These are phyloP conservation scores for Phallus indusiatus DNA, from an alignment of 768 basidiomycete genomes.

Conservation along the genomic window DNA sequence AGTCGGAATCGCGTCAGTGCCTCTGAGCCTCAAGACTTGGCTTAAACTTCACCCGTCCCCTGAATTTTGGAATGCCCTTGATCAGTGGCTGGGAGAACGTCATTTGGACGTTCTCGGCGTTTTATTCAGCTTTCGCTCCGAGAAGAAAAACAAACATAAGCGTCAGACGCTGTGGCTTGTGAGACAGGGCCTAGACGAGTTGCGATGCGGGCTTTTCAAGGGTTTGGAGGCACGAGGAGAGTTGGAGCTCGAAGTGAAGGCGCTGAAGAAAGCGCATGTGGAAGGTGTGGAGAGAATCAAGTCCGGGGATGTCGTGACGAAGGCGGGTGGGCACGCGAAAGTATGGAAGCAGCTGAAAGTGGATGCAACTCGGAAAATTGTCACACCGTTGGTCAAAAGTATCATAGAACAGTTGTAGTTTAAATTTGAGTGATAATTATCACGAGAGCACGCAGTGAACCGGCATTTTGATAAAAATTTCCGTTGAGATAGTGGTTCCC, in stretches of 20 bases:
- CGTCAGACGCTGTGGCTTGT: slow-evolving; percentile 65
- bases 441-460: not conserved
- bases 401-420: slow-evolving; percentile 38
- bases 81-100: slow-evolving; percentile 58
- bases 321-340: slow-evolving; percentile 27
- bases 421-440: no score
- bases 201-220: slow-evolving; percentile 42
- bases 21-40: slow-evolving; percentile 55
- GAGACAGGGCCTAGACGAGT: slow-evolving; percentile 21
- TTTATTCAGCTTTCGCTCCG: slow-evolving; percentile 59
- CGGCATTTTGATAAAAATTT: not conserved
- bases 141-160: slow-evolving; percentile 45
- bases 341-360: slow-evolving; percentile 62
- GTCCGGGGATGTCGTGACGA: slow-evolving; percentile 4
- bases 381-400: slow-evolving; percentile 54
- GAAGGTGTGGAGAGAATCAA: slow-evolving; percentile 22
- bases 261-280: slow-evolving; percentile 18
- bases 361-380: slow-evolving; percentile 52
- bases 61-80: slow-evolving; percentile 29
- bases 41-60: slow-evolving; percentile 31
- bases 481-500: not conserved
- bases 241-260: slow-evolving; percentile 40
- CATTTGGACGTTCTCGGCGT: slow-evolving; percentile 64
- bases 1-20: slow-evolving; percentile 79
- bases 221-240: slow-evolving; percentile 50